These are phyloP conservation scores for Fomitopsis betulina DNA, from an alignment of 1,284 basidiomycete genomes.

Conservation along the genomic window DNA sequence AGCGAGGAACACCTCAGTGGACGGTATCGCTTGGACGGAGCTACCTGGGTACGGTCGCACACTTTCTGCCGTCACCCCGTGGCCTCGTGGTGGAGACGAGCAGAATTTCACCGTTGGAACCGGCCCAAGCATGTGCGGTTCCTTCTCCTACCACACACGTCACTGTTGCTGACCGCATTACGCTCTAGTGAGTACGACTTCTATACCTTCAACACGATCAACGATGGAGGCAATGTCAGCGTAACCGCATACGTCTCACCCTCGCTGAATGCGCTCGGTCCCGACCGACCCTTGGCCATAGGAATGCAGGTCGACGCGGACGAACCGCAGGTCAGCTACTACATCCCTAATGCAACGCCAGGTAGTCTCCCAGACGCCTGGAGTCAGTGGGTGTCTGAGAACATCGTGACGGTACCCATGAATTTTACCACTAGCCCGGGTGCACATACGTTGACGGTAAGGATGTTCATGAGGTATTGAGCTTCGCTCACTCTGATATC, in stretches of 20 bases:
- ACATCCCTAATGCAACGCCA: conserved; percentile 45
- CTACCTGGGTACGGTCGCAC: conserved; percentile 57
- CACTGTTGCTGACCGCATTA: background rate
- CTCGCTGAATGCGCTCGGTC: conserved; percentile 52
- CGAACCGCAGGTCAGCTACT: conserved; percentile 40
- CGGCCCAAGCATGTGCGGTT: conserved; percentile 50
- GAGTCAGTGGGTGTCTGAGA: conserved; percentile 51
- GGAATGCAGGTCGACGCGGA: conserved; percentile 51
- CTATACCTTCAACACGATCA: conserved; percentile 48
- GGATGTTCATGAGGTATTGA: background rate
- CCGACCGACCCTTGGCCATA: conserved; percentile 49
- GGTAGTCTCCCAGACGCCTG: conserved; percentile 50
- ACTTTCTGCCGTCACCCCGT: conserved; percentile 55
- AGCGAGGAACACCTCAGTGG: conserved; percentile 45
- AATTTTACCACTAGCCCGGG: conserved; percentile 42
- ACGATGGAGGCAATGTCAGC: conserved; percentile 38
- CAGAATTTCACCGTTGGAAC: conserved; percentile 53
- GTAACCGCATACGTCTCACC: conserved; percentile 54
- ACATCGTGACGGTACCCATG: conserved; percentile 31
- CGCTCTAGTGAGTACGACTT: conserved; percentile 51
- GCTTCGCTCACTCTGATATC: background rate
- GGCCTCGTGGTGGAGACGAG: conserved; percentile 50
- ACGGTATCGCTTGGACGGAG: conserved; percentile 51
- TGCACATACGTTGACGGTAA: conserved; percentile 53
- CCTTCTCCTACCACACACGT: conserved; percentile 16